Base-by-base conservation (phyloP, 163 green algal genomes). In the Scenedesmus sp. region DNA sequence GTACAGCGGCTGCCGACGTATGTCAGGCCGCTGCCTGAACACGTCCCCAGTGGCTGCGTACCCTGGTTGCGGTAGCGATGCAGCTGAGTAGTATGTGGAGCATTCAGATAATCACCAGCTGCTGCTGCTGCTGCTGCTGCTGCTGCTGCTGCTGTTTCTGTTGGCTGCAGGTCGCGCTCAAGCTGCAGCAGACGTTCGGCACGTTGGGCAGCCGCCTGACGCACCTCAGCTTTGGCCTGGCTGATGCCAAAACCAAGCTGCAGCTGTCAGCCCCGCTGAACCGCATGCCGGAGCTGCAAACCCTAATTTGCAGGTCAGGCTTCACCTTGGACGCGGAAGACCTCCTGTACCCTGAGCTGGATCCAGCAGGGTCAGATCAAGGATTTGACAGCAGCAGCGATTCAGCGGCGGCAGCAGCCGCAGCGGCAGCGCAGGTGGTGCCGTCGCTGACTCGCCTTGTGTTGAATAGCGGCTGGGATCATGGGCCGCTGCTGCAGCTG, bases 191-290 rank as follows among this genome's bases (percentile, higher is more conserved):
- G 0, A n/a, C 61, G 13, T 86, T 86, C 26, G 35, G 81, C 12
- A 3, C 16, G 59, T 16, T 86, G n/a, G 42, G 46, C 46, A 73
- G 81, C 9, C 81, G 73, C 37, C 30, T 86, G 3, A 86, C 81
- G 49, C 81, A 86, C 20, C 37, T 86, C 30, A 44, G 30, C 59
- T 72, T 86, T 73, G 81, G 81, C 24, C n/a, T n/a, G n/a, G 16
- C n/a, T 30, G 37, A 15, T 49, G 13, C 6, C 10, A 40, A 46
- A 12, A 18, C 20, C 2, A 51, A 73, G 30, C 30, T 70, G 81
- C n/a, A 33, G 6, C 30, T 86, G 0, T 40, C 46, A 37, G 81
- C 81, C 2, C 81, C 81, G 9, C 10, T 86, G 33, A 46, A 73
- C 24, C 37, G 15, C 46, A 59, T 86, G 81, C 46, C 59, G 5